phyloP scores from a whole-genome alignment of 352 stramenopile genomes.

The Phytophthora meadii region DNA sequence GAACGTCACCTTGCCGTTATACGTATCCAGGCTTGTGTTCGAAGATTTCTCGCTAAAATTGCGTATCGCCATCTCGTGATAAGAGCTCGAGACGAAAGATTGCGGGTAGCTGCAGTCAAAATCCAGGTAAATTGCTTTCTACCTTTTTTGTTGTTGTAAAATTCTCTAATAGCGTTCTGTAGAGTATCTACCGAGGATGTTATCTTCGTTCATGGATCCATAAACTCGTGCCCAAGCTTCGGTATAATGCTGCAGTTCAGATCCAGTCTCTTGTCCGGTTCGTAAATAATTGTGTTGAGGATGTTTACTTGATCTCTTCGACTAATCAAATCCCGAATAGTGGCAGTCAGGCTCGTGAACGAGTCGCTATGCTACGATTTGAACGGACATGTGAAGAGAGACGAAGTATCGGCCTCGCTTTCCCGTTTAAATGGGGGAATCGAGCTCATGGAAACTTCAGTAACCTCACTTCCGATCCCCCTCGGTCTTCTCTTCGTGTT shows the following conservation, averaged over 20 bases:
- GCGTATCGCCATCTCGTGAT: conserved; percentile 47
- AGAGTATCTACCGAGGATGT: conserved; percentile 58
- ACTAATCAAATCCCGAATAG: conserved; percentile 26
- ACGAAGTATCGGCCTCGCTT: conserved; percentile 34
- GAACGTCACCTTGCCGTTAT: conserved; percentile 47
- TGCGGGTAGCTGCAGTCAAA: conserved; percentile 44
- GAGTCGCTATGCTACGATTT: conserved; percentile 57
- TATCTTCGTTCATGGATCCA: conserved; percentile 48
- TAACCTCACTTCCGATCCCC: conserved; percentile 7
- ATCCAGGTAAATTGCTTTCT: conserved; percentile 48
- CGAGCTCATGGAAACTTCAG: conserved; percentile 18
- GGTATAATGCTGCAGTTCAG: conserved; percentile 46
- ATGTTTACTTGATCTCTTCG: background rate
- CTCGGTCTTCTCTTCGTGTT: conserved; percentile 27
- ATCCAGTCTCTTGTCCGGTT: conserved; percentile 68
- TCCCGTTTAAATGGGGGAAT: conserved; percentile 55
- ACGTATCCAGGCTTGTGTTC: conserved; percentile 57
- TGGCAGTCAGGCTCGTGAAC: conserved; percentile 59
- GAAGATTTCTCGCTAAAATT: conserved; percentile 59
- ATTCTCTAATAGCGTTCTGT: background rate
- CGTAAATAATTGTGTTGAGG: background rate
- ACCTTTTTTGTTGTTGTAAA: no score
- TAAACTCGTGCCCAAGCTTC: conserved; percentile 51
- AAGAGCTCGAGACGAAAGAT: conserved; percentile 53
- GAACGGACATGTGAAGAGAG: conserved; percentile 54